phyloP scores from a whole-genome alignment of 208 protist species.

The Trypanosomatidae sp. region DNA sequence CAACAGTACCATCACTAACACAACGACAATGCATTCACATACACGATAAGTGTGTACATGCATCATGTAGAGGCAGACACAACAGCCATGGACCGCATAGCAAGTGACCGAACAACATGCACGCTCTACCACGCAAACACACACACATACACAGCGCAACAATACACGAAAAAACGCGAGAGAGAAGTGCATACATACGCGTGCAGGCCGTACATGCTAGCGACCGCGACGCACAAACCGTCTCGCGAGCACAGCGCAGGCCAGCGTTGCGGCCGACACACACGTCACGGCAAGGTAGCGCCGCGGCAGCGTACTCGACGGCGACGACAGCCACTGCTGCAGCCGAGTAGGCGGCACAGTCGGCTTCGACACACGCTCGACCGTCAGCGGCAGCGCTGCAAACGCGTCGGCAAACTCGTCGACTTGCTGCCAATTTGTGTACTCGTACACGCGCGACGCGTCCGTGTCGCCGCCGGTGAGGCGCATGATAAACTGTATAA shows the following conservation, averaged over 20 bases:
- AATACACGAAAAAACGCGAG: too few relatives aligned
- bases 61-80: too few relatives aligned
- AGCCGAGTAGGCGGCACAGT: background rate
- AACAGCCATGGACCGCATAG: too few relatives aligned
- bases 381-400: background rate
- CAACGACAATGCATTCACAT: too few relatives aligned
- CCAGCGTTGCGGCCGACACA: background rate
- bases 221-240: background rate
- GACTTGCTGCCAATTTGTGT: constrained; percentile 11
- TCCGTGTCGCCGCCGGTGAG: constrained; percentile 12
- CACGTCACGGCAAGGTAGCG: background rate
- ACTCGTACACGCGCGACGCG: constrained; percentile 8
- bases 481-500: constrained; percentile 13
- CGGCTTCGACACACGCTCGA: background rate
- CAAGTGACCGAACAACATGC: too few relatives aligned
- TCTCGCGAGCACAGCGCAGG: background rate
- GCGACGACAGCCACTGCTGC: background rate
- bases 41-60: too few relatives aligned
- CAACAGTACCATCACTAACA: too few relatives aligned
- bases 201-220: background rate
- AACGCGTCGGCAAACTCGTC: constrained; percentile 1
- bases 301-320: background rate
- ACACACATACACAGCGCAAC: too few relatives aligned
- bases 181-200: background rate
- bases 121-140: too few relatives aligned